Conservation (phyloP, 2,329 filamentous ascomycete genomes). For the Alternaria angustiovoidea region DNA sequence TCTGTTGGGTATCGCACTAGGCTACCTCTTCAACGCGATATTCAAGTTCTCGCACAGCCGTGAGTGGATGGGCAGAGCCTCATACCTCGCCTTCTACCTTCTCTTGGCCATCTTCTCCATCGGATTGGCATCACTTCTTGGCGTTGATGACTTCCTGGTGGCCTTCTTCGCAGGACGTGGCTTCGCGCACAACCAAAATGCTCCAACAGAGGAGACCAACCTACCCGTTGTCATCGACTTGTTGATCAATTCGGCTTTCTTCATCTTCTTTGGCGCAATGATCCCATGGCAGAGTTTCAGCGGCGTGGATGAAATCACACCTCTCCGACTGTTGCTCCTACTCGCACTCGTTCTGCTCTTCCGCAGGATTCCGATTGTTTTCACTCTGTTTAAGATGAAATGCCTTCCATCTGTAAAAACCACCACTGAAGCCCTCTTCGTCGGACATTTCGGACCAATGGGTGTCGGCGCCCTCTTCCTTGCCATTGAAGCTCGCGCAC, state of each 20-base stretch:
- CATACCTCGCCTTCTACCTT: conserved; percentile 65
- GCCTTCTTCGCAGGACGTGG: conserved; percentile 64
- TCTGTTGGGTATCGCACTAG: conserved; percentile 58
- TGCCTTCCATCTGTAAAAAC: conserved; percentile 59
- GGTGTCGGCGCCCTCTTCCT: conserved; percentile 65
- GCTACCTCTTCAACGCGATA: conserved; percentile 57
- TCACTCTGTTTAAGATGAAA: conserved; percentile 55
- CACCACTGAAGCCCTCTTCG: conserved; percentile 62
- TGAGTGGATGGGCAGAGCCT: conserved; percentile 58
- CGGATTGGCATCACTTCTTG: conserved; percentile 61
- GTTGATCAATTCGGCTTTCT: conserved; percentile 64
- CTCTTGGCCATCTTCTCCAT: conserved; percentile 62
- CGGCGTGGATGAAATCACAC: conserved; percentile 48
- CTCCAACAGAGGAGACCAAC: conserved; percentile 55
- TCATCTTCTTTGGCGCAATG: conserved; percentile 65
- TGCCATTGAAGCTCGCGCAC: conserved; percentile 62
- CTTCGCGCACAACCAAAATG: conserved; percentile 64
- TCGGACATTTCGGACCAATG: conserved; percentile 66
- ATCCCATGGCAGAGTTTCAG: conserved; percentile 61
- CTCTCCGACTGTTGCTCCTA: conserved; percentile 55
- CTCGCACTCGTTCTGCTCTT: conserved; percentile 61
- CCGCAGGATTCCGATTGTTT: conserved; percentile 61
- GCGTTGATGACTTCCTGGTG: conserved; percentile 65
- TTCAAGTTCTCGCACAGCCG: conserved; percentile 58
- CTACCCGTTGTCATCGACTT: conserved; percentile 62